Conservation (phyloP, 345 rosid genomes). For the Noccaea caerulescens region DNA sequence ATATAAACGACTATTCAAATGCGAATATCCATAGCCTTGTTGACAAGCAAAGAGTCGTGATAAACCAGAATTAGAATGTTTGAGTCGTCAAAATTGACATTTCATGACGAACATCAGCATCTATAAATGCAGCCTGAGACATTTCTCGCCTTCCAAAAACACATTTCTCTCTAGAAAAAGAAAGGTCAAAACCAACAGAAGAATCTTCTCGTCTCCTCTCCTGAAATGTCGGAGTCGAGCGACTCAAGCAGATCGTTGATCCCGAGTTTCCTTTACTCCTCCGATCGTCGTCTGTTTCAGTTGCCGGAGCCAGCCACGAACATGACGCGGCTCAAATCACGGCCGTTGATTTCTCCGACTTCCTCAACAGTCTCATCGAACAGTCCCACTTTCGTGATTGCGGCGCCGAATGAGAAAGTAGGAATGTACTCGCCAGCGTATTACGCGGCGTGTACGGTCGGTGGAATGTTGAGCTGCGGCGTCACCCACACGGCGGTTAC, state of each 20-base stretch:
- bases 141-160: not conserved
- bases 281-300: slow-evolving; percentile 39
- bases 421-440: slow-evolving; percentile 78
- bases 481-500: slow-evolving; percentile 86
- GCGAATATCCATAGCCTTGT: not conserved
- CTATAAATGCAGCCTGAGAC: slow-evolving; percentile 25
- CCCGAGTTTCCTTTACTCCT: slow-evolving; percentile 76
- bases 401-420: slow-evolving; percentile 76
- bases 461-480: slow-evolving; percentile 79
- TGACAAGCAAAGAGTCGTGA: slow-evolving; percentile 45
- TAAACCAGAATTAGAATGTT: slow-evolving; percentile 23
- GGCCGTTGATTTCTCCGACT: slow-evolving; percentile 22
- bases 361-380: slow-evolving; percentile 27
- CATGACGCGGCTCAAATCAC: slow-evolving; percentile 26
- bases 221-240: slow-evolving; percentile 52
- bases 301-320: slow-evolving; percentile 36
- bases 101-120: not conserved
- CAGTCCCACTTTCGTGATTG: slow-evolving; percentile 46
- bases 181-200: slow-evolving; percentile 20
- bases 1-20: not conserved
- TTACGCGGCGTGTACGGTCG: slow-evolving; percentile 80
- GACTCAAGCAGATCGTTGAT: slow-evolving; percentile 56
- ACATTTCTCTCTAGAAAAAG: not conserved
- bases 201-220: not conserved
- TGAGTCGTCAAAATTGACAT: not conserved